phyloP scores from a whole-genome alignment of 192 early-diverging fungal genomes.

The Umbelopsis ramanniana region DNA sequence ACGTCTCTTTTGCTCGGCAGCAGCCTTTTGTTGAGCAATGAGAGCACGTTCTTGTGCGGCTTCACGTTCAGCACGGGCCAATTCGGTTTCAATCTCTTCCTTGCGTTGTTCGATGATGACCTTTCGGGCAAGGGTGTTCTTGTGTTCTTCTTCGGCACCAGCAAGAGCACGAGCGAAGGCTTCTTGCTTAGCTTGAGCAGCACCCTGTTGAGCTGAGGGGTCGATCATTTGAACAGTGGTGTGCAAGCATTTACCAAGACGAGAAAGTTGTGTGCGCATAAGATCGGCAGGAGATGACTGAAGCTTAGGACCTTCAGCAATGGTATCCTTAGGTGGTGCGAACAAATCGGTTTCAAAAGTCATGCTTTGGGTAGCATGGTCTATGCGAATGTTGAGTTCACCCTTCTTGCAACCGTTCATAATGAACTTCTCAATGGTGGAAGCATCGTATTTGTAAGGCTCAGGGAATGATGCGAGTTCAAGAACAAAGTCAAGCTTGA shows the following conservation, averaged over 20 bases:
- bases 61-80: constrained; percentile 81
- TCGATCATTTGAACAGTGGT: constrained; percentile 86
- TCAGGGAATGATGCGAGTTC: constrained; percentile 87
- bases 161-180: constrained; percentile 74
- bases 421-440: constrained; percentile 96
- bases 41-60: constrained; percentile 80
- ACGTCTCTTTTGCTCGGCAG: constrained; percentile 78
- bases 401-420: constrained; percentile 97
- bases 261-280: constrained; percentile 91
- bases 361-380: constrained; percentile 88
- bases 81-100: constrained; percentile 74
- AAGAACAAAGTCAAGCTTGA: constrained; percentile 94
- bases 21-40: constrained; percentile 76
- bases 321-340: constrained; percentile 69
- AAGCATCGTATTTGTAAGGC: constrained; percentile 82
- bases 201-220: constrained; percentile 69
- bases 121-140: constrained; percentile 74
- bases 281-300: constrained; percentile 87
- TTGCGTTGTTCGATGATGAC: constrained; percentile 87
- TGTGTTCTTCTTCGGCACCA: constrained; percentile 83
- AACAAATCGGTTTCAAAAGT: constrained; percentile 95
- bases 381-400: constrained; percentile 93
- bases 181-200: constrained; percentile 66
- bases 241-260: constrained; percentile 83
- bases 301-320: constrained; percentile 81